Evolutionary conservation across 2,329 filamentous ascomycete genomes (phyloP).

Genomic region (Balansia obtecta): DNA sequence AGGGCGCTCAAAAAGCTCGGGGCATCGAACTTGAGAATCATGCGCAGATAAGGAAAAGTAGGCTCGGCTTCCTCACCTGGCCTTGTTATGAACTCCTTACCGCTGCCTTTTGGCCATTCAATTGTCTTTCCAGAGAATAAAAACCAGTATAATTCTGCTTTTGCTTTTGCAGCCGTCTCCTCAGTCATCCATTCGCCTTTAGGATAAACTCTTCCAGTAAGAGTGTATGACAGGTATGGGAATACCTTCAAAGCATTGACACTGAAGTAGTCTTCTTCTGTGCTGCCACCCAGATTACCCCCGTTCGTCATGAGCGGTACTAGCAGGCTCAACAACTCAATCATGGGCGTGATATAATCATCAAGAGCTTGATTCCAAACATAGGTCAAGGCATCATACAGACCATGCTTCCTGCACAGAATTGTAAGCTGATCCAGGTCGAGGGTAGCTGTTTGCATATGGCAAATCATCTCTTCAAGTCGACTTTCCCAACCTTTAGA

Average conservation of each 20-base stretch:
- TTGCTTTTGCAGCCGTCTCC: slow-evolving; percentile 60
- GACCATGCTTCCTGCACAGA: slow-evolving; percentile 78
- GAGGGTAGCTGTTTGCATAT: slow-evolving; percentile 79
- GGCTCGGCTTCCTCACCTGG: slow-evolving; percentile 47
- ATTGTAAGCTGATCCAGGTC: slow-evolving; percentile 88
- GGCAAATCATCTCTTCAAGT: slow-evolving; percentile 88
- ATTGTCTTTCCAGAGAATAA: slow-evolving; percentile 76
- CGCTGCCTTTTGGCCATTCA: slow-evolving; percentile 57
- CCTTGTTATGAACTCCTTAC: slow-evolving; percentile 48
- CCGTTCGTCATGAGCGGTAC: slow-evolving; percentile 45
- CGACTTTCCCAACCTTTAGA: slow-evolving; percentile 60
- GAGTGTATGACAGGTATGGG: slow-evolving; percentile 81
- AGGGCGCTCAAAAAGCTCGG: slow-evolving; percentile 88
- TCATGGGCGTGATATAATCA: slow-evolving; percentile 84
- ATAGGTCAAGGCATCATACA: slow-evolving; percentile 93
- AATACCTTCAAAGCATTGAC: slow-evolving; percentile 83
- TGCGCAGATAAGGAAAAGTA: slow-evolving; percentile 72
- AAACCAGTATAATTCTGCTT: slow-evolving; percentile 84
- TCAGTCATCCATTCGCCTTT: slow-evolving; percentile 67
- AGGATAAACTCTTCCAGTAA: slow-evolving; percentile 87
- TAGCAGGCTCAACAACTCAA: slow-evolving; percentile 66
- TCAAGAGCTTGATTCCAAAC: slow-evolving; percentile 87
- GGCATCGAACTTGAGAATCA: slow-evolving; percentile 79
- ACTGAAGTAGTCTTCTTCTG: slow-evolving; percentile 47
- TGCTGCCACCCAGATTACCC: slow-evolving; percentile 39